Base-by-base conservation (phyloP, 1,284 basidiomycete genomes). In the Ceratobasidium theobromae region DNA sequence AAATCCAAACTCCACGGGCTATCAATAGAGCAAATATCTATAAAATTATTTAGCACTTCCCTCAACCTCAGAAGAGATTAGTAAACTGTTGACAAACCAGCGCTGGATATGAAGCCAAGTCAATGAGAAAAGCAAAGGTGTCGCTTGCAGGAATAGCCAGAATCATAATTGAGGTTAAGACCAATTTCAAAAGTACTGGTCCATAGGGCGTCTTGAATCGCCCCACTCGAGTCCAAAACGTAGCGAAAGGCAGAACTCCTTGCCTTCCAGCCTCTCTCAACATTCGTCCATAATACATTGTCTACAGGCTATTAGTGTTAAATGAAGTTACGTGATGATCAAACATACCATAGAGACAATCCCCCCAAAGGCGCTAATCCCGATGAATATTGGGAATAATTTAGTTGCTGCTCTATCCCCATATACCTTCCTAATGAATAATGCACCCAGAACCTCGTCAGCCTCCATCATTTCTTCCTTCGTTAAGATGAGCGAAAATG, bases 381-480 rank as follows among this genome's bases (percentile, higher is more conserved):
- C 76, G 12, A 75, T 74, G 28, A 79, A 72, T 2, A 74, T 75
- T 2, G 75, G 74, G 35, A 79, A 72, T 18, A 78, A 72, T 16
- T 70, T 70, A 11, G 71, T 69, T 4, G 71, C 74, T 0, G 75
- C 75, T 8, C 74, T 75, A 23, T 70, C 57, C 12, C 83, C 84
- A 65, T 85, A 86, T 38, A 86, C 82, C 38, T 83, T 80, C 49
- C 73, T 70, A 70, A 86, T 85, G 71, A 84, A 86, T 40, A 81
- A 67, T 0, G 82, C 77, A 0, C 84, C 85, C 12, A 86, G 80
- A 0, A 79, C 82, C 9, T 81, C 79, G 0, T 78, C 77, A 0
- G 79, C 77, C 4, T 75, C 71, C 30, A 77, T 62, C n/a, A 85
- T 82, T 52, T 82, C 76, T 1, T 76, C 72, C 71, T 80, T 77